phyloP scores from a whole-genome alignment of 768 basidiomycete genomes.

The Naganishia vishniacii region DNA sequence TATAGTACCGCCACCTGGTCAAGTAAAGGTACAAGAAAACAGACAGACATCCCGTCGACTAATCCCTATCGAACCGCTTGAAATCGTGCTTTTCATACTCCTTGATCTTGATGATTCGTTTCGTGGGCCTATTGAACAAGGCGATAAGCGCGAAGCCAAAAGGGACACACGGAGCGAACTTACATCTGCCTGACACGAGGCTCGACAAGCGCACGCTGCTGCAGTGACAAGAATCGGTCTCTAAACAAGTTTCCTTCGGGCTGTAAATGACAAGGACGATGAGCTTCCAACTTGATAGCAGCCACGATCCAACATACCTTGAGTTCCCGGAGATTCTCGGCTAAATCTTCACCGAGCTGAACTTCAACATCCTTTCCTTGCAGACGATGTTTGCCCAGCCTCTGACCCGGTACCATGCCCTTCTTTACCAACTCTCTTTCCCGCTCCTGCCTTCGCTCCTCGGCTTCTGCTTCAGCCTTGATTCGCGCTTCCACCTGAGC shows the following conservation, averaged over 20 bases:
- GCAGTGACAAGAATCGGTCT: constrained; percentile 79
- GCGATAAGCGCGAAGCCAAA: constrained; percentile 17
- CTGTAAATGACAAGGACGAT: constrained; percentile 50
- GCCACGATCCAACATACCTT: constrained; percentile 58
- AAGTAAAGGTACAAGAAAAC: too few species aligned
- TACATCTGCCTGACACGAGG: constrained; percentile 75
- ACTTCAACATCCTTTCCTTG: constrained; percentile 67
- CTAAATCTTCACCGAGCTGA: constrained; percentile 83
- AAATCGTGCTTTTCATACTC: constrained; percentile 50
- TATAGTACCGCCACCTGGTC: not conserved
- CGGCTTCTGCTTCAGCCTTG: constrained; percentile 12
- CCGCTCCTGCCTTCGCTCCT: constrained; percentile 34
- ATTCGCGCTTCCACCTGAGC: constrained; percentile 29
- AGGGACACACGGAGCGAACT: constrained; percentile 37
- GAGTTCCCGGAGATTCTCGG: constrained; percentile 71
- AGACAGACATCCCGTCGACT: constrained; percentile 26
- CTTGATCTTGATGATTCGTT: constrained; percentile 36
- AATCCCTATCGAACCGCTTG: constrained; percentile 45
- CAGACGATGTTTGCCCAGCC: constrained; percentile 73
- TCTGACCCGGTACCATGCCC: constrained; percentile 64
- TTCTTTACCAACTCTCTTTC: constrained; percentile 50
- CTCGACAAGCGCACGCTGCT: constrained; percentile 79
- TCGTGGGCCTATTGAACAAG: constrained; percentile 32
- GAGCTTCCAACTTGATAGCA: not conserved
- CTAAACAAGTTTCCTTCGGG: constrained; percentile 90